A percentile compares a stretch with the other conserved stretches of the same genome.
Conservation (phyloP, 2,329 filamentous ascomycete genomes). For the Penicillium aurantiogriseum region DNA sequence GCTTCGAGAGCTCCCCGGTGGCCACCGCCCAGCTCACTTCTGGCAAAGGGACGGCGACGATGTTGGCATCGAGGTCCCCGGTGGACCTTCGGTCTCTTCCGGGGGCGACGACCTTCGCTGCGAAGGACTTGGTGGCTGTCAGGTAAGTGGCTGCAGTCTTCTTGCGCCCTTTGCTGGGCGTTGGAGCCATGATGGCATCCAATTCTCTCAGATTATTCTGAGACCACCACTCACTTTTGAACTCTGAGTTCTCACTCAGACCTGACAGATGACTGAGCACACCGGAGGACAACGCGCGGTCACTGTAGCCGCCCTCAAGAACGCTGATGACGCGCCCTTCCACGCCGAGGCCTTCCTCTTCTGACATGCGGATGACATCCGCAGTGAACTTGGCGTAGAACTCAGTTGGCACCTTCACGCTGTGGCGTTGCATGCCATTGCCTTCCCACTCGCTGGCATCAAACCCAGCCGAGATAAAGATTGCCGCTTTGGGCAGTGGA, state of each 20-base stretch:
- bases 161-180: constrained; percentile 56
- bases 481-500: constrained; percentile 72
- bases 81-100: constrained; percentile 53
- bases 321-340: constrained; percentile 89
- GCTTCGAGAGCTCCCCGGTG: constrained; percentile 75
- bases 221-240: constrained; percentile 73
- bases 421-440: constrained; percentile 89
- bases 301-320: constrained; percentile 92
- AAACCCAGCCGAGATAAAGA: constrained; percentile 94
- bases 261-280: constrained; percentile 88
- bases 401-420: constrained; percentile 91
- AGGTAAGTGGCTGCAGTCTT: constrained; percentile 69
- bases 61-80: constrained; percentile 40
- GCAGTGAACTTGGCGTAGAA: constrained; percentile 91
- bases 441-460: constrained; percentile 96
- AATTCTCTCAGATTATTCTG: constrained; percentile 64
- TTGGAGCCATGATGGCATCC: constrained; percentile 54
- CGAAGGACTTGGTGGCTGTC: constrained; percentile 83
- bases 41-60: constrained; percentile 65
- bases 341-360: constrained; percentile 72
- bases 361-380: constrained; percentile 78
- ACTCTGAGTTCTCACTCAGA: constrained; percentile 57
- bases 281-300: constrained; percentile 83
- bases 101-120: constrained; percentile 72
- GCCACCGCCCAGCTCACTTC: constrained; percentile 83